A percentile compares a stretch with the other conserved stretches of the same genome.
Conservation (phyloP, 2,329 filamentous ascomycete genomes). For the Paradendryphiella salina region DNA sequence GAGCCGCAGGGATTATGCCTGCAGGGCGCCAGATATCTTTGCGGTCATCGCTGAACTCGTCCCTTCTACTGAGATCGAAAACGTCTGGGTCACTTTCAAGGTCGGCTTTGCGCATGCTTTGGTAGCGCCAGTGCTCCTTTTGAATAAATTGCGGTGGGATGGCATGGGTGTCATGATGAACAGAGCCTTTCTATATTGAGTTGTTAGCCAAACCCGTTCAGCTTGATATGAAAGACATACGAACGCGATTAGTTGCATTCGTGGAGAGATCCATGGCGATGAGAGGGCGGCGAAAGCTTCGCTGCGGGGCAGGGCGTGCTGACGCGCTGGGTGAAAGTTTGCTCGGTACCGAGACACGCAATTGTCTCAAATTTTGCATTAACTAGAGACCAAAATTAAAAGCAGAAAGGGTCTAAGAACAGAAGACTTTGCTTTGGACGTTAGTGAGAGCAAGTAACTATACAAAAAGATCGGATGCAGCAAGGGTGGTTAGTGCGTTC, state of each 20-base stretch:
- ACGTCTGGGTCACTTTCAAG: conserved; percentile 55
- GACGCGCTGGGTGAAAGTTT: not conserved
- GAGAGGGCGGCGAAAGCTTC: not conserved
- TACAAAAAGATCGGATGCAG: conserved; percentile 3
- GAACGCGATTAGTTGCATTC: conserved; percentile 33
- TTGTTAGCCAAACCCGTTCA: conserved; percentile 31
- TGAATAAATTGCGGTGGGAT: conserved; percentile 43
- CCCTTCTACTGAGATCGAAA: conserved; percentile 43
- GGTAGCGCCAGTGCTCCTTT: conserved; percentile 54
- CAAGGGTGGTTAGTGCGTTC: not conserved
- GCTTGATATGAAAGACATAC: conserved; percentile 32
- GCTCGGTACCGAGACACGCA: conserved; percentile 2
- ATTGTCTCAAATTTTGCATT: conserved; percentile 4
- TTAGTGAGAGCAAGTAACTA: not conserved
- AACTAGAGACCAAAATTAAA: not conserved
- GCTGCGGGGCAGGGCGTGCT: not conserved
- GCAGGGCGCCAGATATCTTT: conserved; percentile 34
- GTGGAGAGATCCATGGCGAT: conserved; percentile 33
- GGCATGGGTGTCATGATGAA: conserved; percentile 46
- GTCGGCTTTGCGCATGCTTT: conserved; percentile 60
- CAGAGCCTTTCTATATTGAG: conserved; percentile 24
- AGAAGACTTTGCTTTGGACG: not conserved
- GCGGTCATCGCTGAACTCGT: conserved; percentile 41
- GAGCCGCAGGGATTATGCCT: conserved; percentile 34
- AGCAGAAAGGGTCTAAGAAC: not conserved